Percentiles rank a stretch among this genome's conserved stretches.
Evolutionary conservation across 345 rosid species (phyloP).

Genomic region (Brassica napus): Da-Ae NC_063446.1:34115001-34115500

Average conservation of each 20-base stretch:
- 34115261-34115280: slow-evolving; percentile 96
- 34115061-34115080: slow-evolving; percentile 62
- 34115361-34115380: slow-evolving; percentile 71
- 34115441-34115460: slow-evolving; percentile 89
- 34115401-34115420: slow-evolving; percentile 89
- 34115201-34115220: slow-evolving; percentile 78
- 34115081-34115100: slow-evolving; percentile 58
- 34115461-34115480: slow-evolving; percentile 69
- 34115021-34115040: slow-evolving; percentile 66
- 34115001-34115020: slow-evolving; percentile 68
- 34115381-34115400: slow-evolving; percentile 71
- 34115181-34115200: slow-evolving; percentile 59
- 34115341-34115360: slow-evolving; percentile 69
- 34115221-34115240: slow-evolving; percentile 85
- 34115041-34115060: slow-evolving; percentile 92
- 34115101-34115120: slow-evolving; percentile 79
- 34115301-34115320: slow-evolving; percentile 95
- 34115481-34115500: slow-evolving; percentile 29
- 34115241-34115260: slow-evolving; percentile 92
- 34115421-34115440: slow-evolving; percentile 92
- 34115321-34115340: slow-evolving; percentile 85
- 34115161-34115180: slow-evolving; percentile 76
- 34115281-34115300: slow-evolving; percentile 86
- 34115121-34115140: slow-evolving; percentile 67
- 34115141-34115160: slow-evolving; percentile 73